Conservation (phyloP, 176 grass and related monocot genomes). For the Bromus sterilis region DNA sequence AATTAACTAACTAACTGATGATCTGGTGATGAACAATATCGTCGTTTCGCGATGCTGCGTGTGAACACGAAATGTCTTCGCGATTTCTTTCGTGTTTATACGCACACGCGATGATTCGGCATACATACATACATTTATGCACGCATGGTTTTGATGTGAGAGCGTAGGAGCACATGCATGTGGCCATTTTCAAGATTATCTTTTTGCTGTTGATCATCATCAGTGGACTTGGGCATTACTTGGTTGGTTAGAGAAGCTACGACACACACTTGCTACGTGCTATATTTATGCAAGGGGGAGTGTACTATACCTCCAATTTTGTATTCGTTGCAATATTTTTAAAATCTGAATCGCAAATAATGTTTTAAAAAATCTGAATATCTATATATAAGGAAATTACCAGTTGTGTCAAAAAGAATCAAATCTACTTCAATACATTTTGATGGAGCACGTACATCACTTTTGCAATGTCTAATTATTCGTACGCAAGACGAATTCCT, state of each 20-base stretch:
- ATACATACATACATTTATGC: neutral
- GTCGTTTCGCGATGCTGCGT: neutral
- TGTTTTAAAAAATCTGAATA: too few species aligned
- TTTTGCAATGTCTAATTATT: too few species aligned
- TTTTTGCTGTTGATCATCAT: neutral
- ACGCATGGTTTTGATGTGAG: neutral
- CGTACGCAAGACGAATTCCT: too few species aligned
- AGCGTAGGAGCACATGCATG: neutral
- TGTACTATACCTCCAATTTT: too few species aligned
- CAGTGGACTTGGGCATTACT: neutral
- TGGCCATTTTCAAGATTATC: neutral
- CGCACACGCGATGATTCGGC: neutral
- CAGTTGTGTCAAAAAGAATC: too few species aligned
- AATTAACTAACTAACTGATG: too few species aligned
- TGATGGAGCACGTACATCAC: too few species aligned
- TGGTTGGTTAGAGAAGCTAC: neutral
- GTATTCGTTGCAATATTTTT: neutral
- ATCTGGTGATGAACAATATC: neutral
- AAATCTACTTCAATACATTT: too few species aligned
- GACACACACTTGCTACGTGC: neutral
- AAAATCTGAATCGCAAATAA: too few species aligned
- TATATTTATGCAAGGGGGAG: neutral
- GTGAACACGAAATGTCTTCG: neutral
- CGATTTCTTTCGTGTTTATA: neutral
- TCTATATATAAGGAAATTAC: too few species aligned